These are phyloP conservation scores for Daldinia sp. DNA, from an alignment of 2,329 filamentous ascomycete genomes.

Conservation along the genomic window DNA sequence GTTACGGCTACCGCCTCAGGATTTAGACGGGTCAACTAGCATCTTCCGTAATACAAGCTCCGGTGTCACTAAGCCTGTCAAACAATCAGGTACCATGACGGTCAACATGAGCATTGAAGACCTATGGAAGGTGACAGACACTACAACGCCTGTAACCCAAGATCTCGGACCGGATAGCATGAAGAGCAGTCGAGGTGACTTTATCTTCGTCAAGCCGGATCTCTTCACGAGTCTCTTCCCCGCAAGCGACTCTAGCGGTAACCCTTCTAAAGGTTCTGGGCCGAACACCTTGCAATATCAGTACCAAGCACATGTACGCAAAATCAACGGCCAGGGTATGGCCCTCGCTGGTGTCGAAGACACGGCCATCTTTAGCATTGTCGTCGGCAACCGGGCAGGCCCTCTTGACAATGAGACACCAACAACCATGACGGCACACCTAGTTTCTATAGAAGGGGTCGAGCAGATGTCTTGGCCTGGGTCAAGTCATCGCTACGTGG, in stretches of 20 bases:
- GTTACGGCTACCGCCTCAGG: constrained; percentile 41
- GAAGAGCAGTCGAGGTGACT: constrained; percentile 35
- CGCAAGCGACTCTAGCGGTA: background rate
- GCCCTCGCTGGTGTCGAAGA: constrained; percentile 53
- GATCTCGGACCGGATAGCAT: background rate
- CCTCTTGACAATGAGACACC: constrained; percentile 47
- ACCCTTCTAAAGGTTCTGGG: background rate
- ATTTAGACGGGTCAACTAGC: constrained; percentile 29
- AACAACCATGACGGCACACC: constrained; percentile 51
- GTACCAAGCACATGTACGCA: constrained; percentile 54
- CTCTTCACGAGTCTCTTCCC: constrained; percentile 49
- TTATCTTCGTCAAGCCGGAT: constrained; percentile 49
- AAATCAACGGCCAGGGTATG: constrained; percentile 56
- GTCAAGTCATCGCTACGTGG: constrained; percentile 44
- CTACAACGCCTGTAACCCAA: background rate
- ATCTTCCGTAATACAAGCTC: constrained; percentile 29
- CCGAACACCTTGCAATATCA: background rate
- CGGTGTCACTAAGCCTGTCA: constrained; percentile 22
- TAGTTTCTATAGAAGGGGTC: constrained; percentile 55
- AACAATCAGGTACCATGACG: constrained; percentile 43
- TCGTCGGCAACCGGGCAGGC: constrained; percentile 54
- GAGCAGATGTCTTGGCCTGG: constrained; percentile 48
- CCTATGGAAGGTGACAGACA: background rate
- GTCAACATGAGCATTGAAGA: constrained; percentile 23
- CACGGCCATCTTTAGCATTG: constrained; percentile 51